These are phyloP conservation scores for Tylopilus balloui DNA, from an alignment of 768 basidiomycete species.

Conservation along the genomic window DNA sequence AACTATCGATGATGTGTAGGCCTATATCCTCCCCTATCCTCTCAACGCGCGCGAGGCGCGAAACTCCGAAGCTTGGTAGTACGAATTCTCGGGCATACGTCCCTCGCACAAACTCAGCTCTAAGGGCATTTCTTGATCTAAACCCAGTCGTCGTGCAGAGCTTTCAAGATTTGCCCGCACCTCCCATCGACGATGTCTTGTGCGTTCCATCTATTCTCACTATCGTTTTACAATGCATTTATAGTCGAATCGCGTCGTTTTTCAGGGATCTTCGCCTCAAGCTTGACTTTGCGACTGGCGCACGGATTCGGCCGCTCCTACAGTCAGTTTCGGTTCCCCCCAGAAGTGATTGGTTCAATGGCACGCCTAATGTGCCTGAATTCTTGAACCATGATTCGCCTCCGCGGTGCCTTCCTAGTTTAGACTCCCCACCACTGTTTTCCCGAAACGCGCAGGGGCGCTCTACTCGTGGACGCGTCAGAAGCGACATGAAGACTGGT, in stretches of 20 bases:
- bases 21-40: conserved; percentile 41
- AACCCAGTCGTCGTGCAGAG: conserved; percentile 27
- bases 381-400: conserved; percentile 33
- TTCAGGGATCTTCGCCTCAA: conserved; percentile 31
- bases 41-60: conserved; percentile 42
- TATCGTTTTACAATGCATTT: not conserved
- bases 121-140: conserved; percentile 22
- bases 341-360: conserved; percentile 9
- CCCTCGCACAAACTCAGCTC: conserved; percentile 21
- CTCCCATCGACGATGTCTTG: conserved; percentile 38
- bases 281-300: conserved; percentile 26
- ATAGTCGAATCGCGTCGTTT: not conserved
- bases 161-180: conserved; percentile 29
- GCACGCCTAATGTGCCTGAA: conserved; percentile 18
- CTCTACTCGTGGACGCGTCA: not conserved
- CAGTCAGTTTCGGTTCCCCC: conserved; percentile 22
- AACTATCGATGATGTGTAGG: conserved; percentile 25
- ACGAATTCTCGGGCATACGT: conserved; percentile 23
- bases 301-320: conserved; percentile 26
- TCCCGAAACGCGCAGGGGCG: conserved; percentile 25
- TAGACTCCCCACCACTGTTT: conserved; percentile 45
- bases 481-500: not conserved
- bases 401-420: conserved; percentile 20
- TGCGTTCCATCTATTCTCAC: conserved; percentile 22
- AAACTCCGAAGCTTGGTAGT: conserved; percentile 42